Conservation (phyloP, 2,329 filamentous ascomycete genomes). For the Scedosporium apiospermum region DNA sequence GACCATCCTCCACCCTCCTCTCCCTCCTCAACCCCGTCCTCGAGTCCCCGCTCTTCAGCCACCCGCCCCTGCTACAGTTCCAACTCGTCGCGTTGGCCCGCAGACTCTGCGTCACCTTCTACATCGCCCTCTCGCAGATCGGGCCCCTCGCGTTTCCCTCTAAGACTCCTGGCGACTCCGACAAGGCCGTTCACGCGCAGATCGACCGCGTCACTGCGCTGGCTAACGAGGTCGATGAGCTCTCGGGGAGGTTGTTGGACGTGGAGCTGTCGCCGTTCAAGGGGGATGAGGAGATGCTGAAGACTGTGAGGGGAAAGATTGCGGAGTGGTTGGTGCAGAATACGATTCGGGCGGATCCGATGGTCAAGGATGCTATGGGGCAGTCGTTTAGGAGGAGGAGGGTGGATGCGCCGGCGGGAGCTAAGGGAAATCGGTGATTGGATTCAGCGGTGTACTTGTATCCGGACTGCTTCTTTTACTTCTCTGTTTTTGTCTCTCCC, state of each 20-base stretch:
- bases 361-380: constrained; percentile 72
- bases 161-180: constrained; percentile 23
- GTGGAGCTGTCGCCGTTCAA: constrained; percentile 75
- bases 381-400: constrained; percentile 55
- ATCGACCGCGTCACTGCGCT: constrained; percentile 57
- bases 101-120: constrained; percentile 66
- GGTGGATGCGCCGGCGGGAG: constrained; percentile 52
- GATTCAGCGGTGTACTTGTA: background rate
- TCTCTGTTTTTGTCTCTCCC: background rate
- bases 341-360: constrained; percentile 67
- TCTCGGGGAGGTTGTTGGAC: constrained; percentile 60
- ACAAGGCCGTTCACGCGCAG: constrained; percentile 47
- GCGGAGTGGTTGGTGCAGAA: constrained; percentile 85
- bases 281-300: constrained; percentile 54
- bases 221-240: constrained; percentile 52
- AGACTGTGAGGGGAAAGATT: constrained; percentile 39
- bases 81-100: constrained; percentile 70
- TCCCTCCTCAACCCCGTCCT: constrained; percentile 34
- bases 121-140: constrained; percentile 75
- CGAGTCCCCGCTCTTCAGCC: constrained; percentile 23
- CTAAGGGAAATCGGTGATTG: constrained; percentile 28
- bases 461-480: background rate
- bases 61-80: constrained; percentile 69
- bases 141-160: constrained; percentile 50
- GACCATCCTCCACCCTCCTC: constrained; percentile 39